phyloP scores from a whole-genome alignment of 805 yeast species.

The Yamadazyma scolyti region DNA sequence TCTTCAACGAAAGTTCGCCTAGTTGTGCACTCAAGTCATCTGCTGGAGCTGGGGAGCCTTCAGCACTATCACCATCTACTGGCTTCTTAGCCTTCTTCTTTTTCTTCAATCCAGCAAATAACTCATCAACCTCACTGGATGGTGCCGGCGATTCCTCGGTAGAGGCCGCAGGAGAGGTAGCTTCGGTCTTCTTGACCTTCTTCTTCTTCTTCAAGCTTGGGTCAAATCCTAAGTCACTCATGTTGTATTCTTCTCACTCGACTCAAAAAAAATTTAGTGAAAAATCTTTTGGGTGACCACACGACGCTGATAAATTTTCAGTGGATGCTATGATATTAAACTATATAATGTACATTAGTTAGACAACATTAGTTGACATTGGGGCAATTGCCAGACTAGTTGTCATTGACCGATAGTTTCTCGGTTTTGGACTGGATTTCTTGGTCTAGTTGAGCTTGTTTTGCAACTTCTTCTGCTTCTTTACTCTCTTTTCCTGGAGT shows the following conservation, averaged over 20 bases:
- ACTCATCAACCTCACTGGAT: conserved; percentile 47
- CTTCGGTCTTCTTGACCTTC: conserved; percentile 45
- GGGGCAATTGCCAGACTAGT: too few species aligned
- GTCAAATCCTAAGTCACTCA: conserved; percentile 64
- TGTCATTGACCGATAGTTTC: too few species aligned
- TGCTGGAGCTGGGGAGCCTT: conserved; percentile 17
- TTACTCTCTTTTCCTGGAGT: conserved; percentile 42
- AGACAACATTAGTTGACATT: too few species aligned
- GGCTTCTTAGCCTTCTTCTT: conserved; percentile 69
- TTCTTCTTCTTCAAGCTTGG: conserved; percentile 76
- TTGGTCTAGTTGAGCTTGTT: conserved; percentile 37
- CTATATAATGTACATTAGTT: too few species aligned
- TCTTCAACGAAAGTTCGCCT: conserved; percentile 48
- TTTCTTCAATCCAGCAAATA: conserved; percentile 68
- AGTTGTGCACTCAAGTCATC: conserved; percentile 34
- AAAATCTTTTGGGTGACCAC: too few species aligned
- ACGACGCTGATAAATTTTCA: conserved; percentile 8
- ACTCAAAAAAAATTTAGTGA: too few species aligned
- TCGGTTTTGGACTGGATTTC: too few species aligned
- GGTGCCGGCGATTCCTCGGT: conserved; percentile 20
- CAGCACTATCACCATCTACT: conserved; percentile 20
- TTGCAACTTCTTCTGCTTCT: conserved; percentile 36
- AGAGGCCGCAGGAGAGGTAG: conserved; percentile 35
- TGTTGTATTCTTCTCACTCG: conserved; percentile 15
- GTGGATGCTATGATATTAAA: too few species aligned